Evolutionary conservation across 441 rosid genomes (phyloP), one percentile per base, ranked within the genome.

Genomic region (Eutrema salsugineum): DNA sequence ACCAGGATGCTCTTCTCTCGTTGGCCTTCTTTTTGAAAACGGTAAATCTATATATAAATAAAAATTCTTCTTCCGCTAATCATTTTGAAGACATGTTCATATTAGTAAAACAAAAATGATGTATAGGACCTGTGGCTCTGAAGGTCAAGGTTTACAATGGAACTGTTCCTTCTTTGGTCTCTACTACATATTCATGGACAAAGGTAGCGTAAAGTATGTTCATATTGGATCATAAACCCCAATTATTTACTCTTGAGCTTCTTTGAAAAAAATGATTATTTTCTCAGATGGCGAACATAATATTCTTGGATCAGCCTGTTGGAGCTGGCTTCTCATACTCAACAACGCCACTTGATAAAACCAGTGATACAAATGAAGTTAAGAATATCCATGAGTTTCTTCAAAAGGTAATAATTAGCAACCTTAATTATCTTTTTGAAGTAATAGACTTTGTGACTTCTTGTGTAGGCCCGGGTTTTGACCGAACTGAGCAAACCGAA

Each of bases 261-360:
- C 12, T 27, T 1, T 6, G 15, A 28, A 24, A 35, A 20, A 28
- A 3, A 3, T 6, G 63, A 35, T 35, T 3, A 24, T 14, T 32
- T 15, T 64, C 43, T 40, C 74, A 85, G 90, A 78, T 33, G 5
- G 75, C 87, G 3, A 85, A 78, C 79, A 75, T 89, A 57, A 81
- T 87, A 70, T 84, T 85, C 56, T 49, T 87, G 9, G 94, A 87
- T 78, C 74, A 82, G 2, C 89, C 94, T 9, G 85, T 87, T 3
- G 84, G 85, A 20, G 78, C 88, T 48, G 91, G 90, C 35, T 89
- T 84, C 79, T 89, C 91, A 2, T 89, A 83, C 40, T 73, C 87
- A 22, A 73, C 19, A 76, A 80, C 69, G 27, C 22, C 44, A 6
- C 12, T 9, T 33, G 64, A 61, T 55, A 58, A 16, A 28, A 22